Base-by-base conservation (phyloP, 148 eudicot species). In the Fallopia convolvulus region DNA sequence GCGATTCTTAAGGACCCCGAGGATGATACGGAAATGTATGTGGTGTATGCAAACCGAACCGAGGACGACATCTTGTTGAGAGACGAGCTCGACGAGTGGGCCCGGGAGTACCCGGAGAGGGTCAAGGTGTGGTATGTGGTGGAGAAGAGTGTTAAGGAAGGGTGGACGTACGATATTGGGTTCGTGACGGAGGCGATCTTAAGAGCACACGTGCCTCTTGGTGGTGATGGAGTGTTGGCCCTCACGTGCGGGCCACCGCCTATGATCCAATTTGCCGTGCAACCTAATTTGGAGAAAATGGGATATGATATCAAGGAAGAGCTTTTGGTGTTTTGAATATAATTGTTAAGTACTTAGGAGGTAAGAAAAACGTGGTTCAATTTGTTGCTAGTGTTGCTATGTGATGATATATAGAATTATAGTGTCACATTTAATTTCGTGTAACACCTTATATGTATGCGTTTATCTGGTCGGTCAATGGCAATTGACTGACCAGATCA, bases 51-150 rank as follows among this genome's bases (percentile, higher is more conserved):
- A 0, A 94, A 94, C 76, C 88, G 97, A 2, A 91, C 96, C 0
- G 97, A 90, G 49, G 99, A 91, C 1, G 99, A 94, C 72, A 94
- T 94, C 0, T 36, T 94, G 49, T 49, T 94, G 70, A 74, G 84
- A 80, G 88, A 92, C 18, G 97, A 94, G 82, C 91, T 94, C 18
- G 99, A 94, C 81, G 81, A 17, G 8, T 90, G 96, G 97, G 92
- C 94, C 0, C 80, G 76, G 60, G 88, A 86, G 77, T 82, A 77
- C 32, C 77, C 76, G 4, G 88, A 89, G 0, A 88, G 85, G 81
- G 89, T 94, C 0, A 92, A 89, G 61, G 94, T 94, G 0, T 94
- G 99, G 99, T 94, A 94, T 56, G 99, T 94, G 39, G 88, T 94
- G 23, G 86, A 84, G 49, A 79, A 92, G 79, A 79, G 84, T 2